Percentiles rank a stretch among this genome's conserved stretches.
These are phyloP conservation scores for Aechmea fasciata DNA, from an alignment of 176 grass and related monocot species.

Conservation along the genomic window DNA sequence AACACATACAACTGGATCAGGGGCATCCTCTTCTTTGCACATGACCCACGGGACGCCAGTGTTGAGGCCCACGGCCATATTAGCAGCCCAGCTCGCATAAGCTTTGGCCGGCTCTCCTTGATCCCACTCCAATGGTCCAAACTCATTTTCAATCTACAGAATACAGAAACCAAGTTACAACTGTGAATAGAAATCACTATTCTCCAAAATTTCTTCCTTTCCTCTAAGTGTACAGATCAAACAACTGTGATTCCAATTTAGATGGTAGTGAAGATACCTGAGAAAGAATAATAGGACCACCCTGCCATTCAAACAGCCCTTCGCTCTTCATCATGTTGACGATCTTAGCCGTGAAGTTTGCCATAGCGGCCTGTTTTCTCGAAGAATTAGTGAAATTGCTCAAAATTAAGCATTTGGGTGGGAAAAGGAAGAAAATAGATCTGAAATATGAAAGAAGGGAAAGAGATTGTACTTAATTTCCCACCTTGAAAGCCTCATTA, in stretches of 20 bases:
- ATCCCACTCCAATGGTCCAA: conserved; percentile 93
- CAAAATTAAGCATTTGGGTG: too few species aligned
- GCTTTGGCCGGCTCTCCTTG: conserved; percentile 72
- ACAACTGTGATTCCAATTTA: too few species aligned
- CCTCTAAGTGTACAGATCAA: background rate
- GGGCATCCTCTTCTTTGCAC: conserved; percentile 98
- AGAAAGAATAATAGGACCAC: conserved; percentile 92
- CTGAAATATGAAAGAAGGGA: too few species aligned
- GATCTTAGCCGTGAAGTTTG: conserved; percentile 77
- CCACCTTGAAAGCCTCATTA: conserved; percentile 45
- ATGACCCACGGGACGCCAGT: conserved; percentile 94
- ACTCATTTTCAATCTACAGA: conserved; percentile 91
- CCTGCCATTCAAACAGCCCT: conserved; percentile 84
- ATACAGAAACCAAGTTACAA: background rate
- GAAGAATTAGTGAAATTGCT: too few species aligned
- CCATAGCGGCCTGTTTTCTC: conserved; percentile 65
- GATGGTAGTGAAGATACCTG: conserved; percentile 34
- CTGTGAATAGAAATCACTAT: background rate
- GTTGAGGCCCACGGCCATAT: conserved; percentile 63
- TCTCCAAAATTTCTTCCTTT: background rate
- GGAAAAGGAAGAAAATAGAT: too few species aligned
- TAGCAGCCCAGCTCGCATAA: conserved; percentile 76
- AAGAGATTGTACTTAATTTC: background rate
- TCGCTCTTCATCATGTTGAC: conserved; percentile 93
- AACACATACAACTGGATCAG: conserved; percentile 75